Conservation (phyloP, 148 eudicot genomes). For the Heliosperma pusillum region DNA sequence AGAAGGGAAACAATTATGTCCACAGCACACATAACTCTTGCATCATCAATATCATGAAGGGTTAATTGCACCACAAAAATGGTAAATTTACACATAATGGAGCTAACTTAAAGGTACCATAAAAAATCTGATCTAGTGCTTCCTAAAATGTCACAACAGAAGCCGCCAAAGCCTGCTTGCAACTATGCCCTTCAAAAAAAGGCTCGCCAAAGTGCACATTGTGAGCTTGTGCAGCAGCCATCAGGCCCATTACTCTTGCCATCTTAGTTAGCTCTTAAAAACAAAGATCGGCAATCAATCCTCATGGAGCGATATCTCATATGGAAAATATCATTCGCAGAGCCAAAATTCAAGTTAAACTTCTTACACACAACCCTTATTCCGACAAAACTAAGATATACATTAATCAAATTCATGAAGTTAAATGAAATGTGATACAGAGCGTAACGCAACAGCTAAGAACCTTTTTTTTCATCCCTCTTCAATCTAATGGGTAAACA, state of each 20-base stretch:
- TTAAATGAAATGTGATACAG: too few species aligned
- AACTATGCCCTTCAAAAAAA: slow-evolving; percentile 34
- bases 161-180: slow-evolving; percentile 36
- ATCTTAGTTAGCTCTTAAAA: slow-evolving; percentile 31
- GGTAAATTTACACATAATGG: not conserved
- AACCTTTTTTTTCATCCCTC: too few species aligned
- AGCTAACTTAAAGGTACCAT: slow-evolving; percentile 37
- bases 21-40: not conserved
- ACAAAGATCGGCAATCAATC: not conserved
- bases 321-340: not conserved
- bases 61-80: too few species aligned
- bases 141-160: slow-evolving; percentile 35
- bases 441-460: too few species aligned
- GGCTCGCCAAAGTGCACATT: slow-evolving; percentile 37
- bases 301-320: not conserved
- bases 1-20: too few species aligned
- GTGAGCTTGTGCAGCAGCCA: slow-evolving; percentile 48
- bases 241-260: slow-evolving; percentile 71
- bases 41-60: too few species aligned
- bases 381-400: too few species aligned
- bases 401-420: too few species aligned
- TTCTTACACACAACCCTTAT: too few species aligned
- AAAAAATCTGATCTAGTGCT: slow-evolving; percentile 40
- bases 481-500: too few species aligned
- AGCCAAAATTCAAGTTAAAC: too few species aligned